phyloP scores from a whole-genome alignment of 1,139 yeast genomes.

The Spathaspora sp. region DNA sequence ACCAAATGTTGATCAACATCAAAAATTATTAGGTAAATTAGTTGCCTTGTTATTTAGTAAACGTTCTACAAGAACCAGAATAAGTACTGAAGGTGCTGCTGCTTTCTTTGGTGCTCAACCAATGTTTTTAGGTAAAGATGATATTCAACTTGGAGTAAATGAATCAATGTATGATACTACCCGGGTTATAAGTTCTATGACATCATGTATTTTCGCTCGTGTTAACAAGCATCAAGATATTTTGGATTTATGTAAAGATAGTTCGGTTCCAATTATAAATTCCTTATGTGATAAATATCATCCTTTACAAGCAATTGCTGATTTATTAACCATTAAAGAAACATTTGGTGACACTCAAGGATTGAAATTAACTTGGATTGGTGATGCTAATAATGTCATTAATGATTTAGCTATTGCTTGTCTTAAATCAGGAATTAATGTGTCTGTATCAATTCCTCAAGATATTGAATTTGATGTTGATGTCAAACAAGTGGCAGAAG shows the following conservation, averaged over 20 bases:
- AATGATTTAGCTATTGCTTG: slow-evolving; percentile 94
- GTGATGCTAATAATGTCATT: slow-evolving; percentile 93
- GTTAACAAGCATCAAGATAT: slow-evolving; percentile 85
- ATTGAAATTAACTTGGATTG: slow-evolving; percentile 89
- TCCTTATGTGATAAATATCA: slow-evolving; percentile 91
- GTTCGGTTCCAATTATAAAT: slow-evolving; percentile 87
- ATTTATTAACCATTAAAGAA: slow-evolving; percentile 82
- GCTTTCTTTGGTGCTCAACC: slow-evolving; percentile 94
- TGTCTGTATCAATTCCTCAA: slow-evolving; percentile 78
- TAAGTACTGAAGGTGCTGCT: slow-evolving; percentile 93
- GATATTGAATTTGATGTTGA: slow-evolving; percentile 63
- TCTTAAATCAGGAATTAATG: slow-evolving; percentile 79
- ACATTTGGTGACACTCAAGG: slow-evolving; percentile 59
- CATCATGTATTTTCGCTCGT: slow-evolving; percentile 93
- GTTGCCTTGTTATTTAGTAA: slow-evolving; percentile 83
- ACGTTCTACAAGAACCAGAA: slow-evolving; percentile 92
- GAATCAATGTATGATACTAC: slow-evolving; percentile 89
- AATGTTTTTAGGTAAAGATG: slow-evolving; percentile 94
- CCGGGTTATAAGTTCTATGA: slow-evolving; percentile 89
- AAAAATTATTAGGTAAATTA: slow-evolving; percentile 72
- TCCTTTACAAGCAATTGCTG: slow-evolving; percentile 94
- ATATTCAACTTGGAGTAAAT: slow-evolving; percentile 92
- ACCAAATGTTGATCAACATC: slow-evolving; percentile 47
- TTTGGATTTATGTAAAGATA: slow-evolving; percentile 67
- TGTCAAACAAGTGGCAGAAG: slow-evolving; percentile 56